Base-by-base conservation (phyloP, 2,329 filamentous ascomycete genomes). In the Trichoderma guizhouense region DNA sequence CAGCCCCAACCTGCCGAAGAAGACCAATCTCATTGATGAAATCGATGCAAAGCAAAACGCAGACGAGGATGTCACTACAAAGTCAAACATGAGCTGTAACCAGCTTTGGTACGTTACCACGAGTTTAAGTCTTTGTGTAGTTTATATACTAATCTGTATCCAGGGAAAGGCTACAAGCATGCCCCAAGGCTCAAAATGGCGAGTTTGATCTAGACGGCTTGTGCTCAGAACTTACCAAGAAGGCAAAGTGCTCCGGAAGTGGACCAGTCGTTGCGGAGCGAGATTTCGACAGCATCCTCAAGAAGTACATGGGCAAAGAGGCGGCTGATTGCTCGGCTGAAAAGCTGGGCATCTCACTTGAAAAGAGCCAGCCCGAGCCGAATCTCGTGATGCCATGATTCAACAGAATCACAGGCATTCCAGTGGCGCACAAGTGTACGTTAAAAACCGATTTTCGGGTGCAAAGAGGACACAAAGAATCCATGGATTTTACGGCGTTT, bases 141-240 rank as follows among this genome's bases (percentile, higher is more conserved):
- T 53, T 43, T 8, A 75, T 24, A 8, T 75, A 77, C 86, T 89
- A 80, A 91, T 80, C 74, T 28, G 24, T 18, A 9, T 55, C 55
- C 79, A 98, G 95, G 96, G 94, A 97, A 82, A 94, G 93, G 83
- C 83, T 98, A 26, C 93, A 97, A 83, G 89, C 88, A 43, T 97
- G 94, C 81, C 91, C 94, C 73, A 94, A 92, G 80, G 96, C 97
- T 76, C 92, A 95, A 79, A 93, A 89, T 72, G 95, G 95, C 76
- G 95, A 97, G 76, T 94, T 98, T 75, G 96, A 99, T 76, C 92
- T 99, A 63, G 96, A 99, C 79, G 91, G 92, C 39, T 88, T 99
- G 28, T 99, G 96, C 83, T 92, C 92, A 5, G 95, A 99, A 79
- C 89, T 99, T 15, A 93, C 95, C 75, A 93, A 95, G 80, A 99